Conservation (phyloP, 805 yeast species). For the Cephaloascus fragrans region DNA sequence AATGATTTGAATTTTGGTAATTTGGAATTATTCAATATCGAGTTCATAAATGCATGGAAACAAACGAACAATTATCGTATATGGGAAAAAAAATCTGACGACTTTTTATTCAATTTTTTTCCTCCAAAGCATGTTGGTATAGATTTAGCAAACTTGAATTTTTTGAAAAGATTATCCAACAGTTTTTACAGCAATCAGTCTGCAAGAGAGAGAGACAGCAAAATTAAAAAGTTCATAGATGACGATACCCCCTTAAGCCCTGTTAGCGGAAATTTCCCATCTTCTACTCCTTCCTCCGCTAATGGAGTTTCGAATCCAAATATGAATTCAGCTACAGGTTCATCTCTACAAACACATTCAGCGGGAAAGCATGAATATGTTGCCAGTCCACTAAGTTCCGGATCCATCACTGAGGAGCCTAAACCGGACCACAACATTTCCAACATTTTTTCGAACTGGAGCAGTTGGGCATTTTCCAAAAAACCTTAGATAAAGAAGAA, state of each 20-base stretch:
- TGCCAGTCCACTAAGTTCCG: too few species aligned
- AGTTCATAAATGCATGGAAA: slow-evolving; percentile 24
- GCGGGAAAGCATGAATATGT: too few species aligned
- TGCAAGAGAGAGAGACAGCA: not conserved
- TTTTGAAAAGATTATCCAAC: not conserved
- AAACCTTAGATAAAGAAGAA: too few species aligned
- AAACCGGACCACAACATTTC: too few species aligned
- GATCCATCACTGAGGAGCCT: too few species aligned
- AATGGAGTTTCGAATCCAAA: not conserved
- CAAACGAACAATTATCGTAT: slow-evolving; percentile 23
- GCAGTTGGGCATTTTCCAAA: not conserved
- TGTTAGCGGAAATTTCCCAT: not conserved
- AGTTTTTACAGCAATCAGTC: not conserved
- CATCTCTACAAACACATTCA: too few species aligned
- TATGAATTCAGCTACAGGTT: too few species aligned
- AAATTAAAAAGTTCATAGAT: not conserved
- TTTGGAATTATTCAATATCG: slow-evolving; percentile 16
- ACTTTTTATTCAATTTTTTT: slow-evolving; percentile 31
- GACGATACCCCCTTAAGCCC: not conserved
- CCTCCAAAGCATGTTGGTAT: slow-evolving; percentile 27
- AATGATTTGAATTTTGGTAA: slow-evolving; percentile 16
- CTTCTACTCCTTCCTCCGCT: not conserved
- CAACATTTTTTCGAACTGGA: not conserved
- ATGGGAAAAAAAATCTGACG: slow-evolving; percentile 31
- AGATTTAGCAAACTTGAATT: not conserved